Percentiles rank a stretch among this genome's conserved stretches.
These are phyloP conservation scores for Colletotrichum sublineola DNA, from an alignment of 2,329 filamentous ascomycete species.

Conservation along the genomic window DNA sequence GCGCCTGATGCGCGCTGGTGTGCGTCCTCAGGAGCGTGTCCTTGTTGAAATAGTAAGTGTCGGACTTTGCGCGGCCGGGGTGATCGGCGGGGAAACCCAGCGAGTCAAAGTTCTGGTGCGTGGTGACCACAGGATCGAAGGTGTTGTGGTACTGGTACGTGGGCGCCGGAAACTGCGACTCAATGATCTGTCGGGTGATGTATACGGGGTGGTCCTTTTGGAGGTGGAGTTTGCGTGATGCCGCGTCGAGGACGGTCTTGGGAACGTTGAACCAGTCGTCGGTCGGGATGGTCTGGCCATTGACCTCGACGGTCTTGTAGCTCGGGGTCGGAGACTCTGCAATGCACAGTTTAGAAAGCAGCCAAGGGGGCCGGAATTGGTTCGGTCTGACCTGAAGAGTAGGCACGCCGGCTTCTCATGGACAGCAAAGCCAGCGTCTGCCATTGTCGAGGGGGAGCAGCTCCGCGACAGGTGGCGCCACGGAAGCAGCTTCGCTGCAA, in stretches of 20 bases:
- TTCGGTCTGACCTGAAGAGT: constrained; percentile 45
- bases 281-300: constrained; percentile 72
- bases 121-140: constrained; percentile 86
- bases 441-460: constrained; percentile 17
- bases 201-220: constrained; percentile 89
- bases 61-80: constrained; percentile 85
- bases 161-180: constrained; percentile 83
- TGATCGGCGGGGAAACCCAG: constrained; percentile 91
- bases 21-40: constrained; percentile 90
- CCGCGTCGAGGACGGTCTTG: constrained; percentile 77
- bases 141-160: constrained; percentile 83
- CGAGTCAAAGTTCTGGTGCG: constrained; percentile 95
- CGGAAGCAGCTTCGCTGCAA: constrained; percentile 35
- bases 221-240: constrained; percentile 87
- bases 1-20: constrained; percentile 92
- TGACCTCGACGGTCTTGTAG: constrained; percentile 64
- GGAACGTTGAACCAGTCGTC: constrained; percentile 92
- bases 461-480: constrained; percentile 18
- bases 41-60: constrained; percentile 96
- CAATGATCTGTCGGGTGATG: constrained; percentile 92
- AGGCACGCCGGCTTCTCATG: constrained; percentile 33
- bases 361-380: not conserved
- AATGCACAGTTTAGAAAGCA: constrained; percentile 14
- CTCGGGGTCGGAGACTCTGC: constrained; percentile 28
- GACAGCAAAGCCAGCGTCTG: constrained; percentile 20